phyloP scores from a whole-genome alignment of 1,284 basidiomycete species.

The Sanghuangporus weigelae region DNA sequence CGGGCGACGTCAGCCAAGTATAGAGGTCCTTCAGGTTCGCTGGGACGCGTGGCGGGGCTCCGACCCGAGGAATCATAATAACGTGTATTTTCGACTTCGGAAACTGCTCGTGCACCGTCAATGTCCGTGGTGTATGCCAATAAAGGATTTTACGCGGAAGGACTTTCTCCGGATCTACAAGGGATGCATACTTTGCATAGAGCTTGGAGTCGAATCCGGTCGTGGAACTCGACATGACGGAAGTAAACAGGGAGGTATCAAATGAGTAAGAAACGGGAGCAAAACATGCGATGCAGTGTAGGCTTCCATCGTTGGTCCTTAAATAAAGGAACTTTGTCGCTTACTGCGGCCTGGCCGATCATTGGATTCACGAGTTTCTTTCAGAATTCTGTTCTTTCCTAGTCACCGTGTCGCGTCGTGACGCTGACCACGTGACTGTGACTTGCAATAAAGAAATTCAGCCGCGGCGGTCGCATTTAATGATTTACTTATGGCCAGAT shows the following conservation, averaged over 20 bases:
- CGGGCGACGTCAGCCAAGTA: not conserved
- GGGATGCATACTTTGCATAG: constrained; percentile 38
- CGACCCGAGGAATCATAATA: constrained; percentile 65
- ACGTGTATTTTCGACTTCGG: constrained; percentile 87
- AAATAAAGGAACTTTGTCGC: not conserved
- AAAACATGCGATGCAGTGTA: not conserved
- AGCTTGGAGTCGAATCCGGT: not conserved
- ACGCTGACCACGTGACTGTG: not conserved
- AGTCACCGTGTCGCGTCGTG: not conserved
- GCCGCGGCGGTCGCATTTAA: not conserved
- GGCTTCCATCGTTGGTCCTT: not conserved
- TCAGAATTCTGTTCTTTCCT: not conserved
- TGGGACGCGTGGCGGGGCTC: constrained; percentile 20
- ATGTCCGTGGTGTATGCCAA: constrained; percentile 47
- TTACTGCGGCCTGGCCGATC: not conserved
- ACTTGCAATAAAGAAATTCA: not conserved
- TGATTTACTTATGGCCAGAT: not conserved
- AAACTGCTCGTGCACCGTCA: constrained; percentile 81
- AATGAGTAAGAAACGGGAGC: not conserved
- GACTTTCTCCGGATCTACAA: constrained; percentile 40
- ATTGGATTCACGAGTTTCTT: not conserved
- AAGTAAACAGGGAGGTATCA: not conserved
- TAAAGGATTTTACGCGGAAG: constrained; percentile 64
- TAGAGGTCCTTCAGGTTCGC: constrained; percentile 8
- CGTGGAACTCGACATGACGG: not conserved